Conservation (phyloP, 305 asterid species). For the Fraxinus platypoda region DNA sequence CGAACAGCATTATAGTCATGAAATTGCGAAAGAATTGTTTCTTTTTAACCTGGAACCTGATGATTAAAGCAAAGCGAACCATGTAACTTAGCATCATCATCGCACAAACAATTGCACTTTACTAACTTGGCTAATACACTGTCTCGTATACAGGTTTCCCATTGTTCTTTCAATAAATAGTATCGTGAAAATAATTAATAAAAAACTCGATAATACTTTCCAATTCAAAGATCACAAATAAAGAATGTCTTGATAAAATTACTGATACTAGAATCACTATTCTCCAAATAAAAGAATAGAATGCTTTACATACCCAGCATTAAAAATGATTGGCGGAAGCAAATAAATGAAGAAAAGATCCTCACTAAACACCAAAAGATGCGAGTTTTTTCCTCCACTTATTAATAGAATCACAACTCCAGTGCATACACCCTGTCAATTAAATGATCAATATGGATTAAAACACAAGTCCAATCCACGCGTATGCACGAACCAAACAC, state of each 20-base stretch:
- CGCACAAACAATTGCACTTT: slow-evolving; percentile 4
- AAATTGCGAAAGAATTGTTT: slow-evolving; percentile 90
- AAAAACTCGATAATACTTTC: neutral
- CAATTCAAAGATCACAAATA: neutral
- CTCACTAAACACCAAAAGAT: slow-evolving; percentile 73
- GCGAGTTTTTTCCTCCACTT: slow-evolving; percentile 75
- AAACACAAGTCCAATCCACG: neutral
- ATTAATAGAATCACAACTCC: slow-evolving; percentile 57
- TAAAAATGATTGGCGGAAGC: slow-evolving; percentile 86
- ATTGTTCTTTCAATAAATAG: neutral
- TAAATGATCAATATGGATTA: slow-evolving; percentile 13
- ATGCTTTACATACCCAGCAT: slow-evolving; percentile 59
- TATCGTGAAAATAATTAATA: neutral
- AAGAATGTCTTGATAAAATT: neutral
- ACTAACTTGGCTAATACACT: neutral
- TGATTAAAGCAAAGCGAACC: slow-evolving; percentile 22
- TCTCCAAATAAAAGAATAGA: neutral
- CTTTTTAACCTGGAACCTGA: slow-evolving; percentile 97
- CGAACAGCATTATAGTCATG: slow-evolving; percentile 77
- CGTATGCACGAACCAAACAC: neutral
- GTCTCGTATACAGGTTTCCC: neutral
- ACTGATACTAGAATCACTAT: neutral
- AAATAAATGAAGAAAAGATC: slow-evolving; percentile 83
- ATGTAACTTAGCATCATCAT: slow-evolving; percentile 22
- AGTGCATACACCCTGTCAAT: slow-evolving; percentile 57